Evolutionary conservation across 2,329 filamentous ascomycete genomes (phyloP).

Genomic region (Scedosporium apiospermum): DNA sequence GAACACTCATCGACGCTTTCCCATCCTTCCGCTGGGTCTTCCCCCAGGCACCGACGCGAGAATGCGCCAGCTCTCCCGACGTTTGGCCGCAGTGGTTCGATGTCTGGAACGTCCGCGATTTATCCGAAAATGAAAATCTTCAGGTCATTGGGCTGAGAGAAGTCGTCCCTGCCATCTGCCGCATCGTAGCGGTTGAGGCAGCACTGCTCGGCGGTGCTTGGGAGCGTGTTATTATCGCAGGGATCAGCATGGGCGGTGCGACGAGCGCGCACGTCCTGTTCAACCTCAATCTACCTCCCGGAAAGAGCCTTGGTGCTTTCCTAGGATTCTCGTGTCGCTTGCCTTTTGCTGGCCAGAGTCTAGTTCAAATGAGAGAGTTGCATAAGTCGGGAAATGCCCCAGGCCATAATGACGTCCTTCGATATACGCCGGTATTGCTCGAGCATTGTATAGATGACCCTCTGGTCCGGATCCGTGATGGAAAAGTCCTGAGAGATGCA

Average conservation of each 20-base stretch:
- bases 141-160: conserved; percentile 29
- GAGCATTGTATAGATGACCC: conserved; percentile 35
- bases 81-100: conserved; percentile 39
- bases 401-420: conserved; percentile 20
- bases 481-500: conserved; percentile 22
- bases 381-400: conserved; percentile 18
- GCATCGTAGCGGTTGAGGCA: background rate
- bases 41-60: conserved; percentile 27
- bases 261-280: conserved; percentile 28
- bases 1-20: conserved; percentile 27
- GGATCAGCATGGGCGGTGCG: conserved; percentile 32
- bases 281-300: conserved; percentile 18
- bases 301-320: conserved; percentile 18
- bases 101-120: conserved; percentile 31
- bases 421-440: conserved; percentile 33
- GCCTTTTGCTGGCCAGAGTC: conserved; percentile 22
- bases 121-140: conserved; percentile 29
- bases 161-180: background rate
- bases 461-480: conserved; percentile 27
- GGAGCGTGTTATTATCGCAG: conserved; percentile 30
- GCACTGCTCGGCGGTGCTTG: conserved; percentile 10
- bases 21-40: conserved; percentile 41
- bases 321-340: conserved; percentile 27
- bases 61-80: conserved; percentile 14
- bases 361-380: conserved; percentile 21